Base-by-base conservation (phyloP, 2,329 filamentous ascomycete genomes). In the Cordyceps militaris region DNA sequence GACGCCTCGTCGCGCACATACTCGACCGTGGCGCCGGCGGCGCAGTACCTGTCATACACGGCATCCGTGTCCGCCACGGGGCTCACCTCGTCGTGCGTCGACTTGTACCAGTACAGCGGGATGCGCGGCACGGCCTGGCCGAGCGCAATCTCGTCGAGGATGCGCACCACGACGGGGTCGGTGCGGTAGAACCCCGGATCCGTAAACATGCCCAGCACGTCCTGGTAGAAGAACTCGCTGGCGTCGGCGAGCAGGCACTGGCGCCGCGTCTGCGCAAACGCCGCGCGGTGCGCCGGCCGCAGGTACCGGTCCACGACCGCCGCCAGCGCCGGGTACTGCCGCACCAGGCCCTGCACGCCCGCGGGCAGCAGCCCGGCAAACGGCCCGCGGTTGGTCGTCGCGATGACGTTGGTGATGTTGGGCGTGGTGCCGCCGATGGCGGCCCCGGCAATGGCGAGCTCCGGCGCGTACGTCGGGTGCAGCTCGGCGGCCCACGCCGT, bases 51-150 rank as follows among this genome's bases (percentile, higher is more conserved):
- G 0, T 68, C 55, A 0, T 79, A 70, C 21, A 79, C 61, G 0
- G 59, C 66, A 54, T 81, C 77, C 3, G 74, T 78, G 28, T 76
- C 73, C 5, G 61, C 66, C 3, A 78, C 67, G 3, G 69, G 66
- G 16, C 71, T 75, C 56, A 79, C 64, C 59, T 79, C 72, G 55
- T 82, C 79, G 7, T 63, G 61, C 26, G 74, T 70, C 0, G 76
- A 74, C 63, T 82, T 80, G 66, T 81, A 81, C 4, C 77, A 66
- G 61, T 76, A 77, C 3, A 81, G 46, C 0, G 79, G 79, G 61
- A 79, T 76, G 36, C 69, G 62, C 1, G 79, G 79, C 0, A 72
- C 65, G 1, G 73, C 71, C 43, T 76, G 71, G 32, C 66, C 65
- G 4, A 68, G 66, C 48, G 63, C 62, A 28, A 69, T 61, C 57